Percentiles rank a stretch among this genome's conserved stretches.
These are phyloP conservation scores for Microdochium trichocladiopsis DNA, from an alignment of 2,329 filamentous ascomycete genomes.

Conservation along the genomic window DNA sequence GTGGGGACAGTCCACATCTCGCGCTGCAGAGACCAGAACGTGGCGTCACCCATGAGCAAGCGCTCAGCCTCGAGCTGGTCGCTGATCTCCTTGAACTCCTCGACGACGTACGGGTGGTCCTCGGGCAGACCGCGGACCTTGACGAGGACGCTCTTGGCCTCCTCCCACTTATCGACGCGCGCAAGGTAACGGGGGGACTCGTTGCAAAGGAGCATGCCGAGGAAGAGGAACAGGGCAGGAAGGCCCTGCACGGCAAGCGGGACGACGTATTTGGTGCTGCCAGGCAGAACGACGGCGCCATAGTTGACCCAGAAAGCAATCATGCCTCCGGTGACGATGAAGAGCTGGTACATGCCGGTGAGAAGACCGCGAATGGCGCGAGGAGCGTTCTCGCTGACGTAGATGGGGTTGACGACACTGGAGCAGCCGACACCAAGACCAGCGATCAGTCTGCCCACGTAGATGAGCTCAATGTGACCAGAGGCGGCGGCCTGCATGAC, in stretches of 20 bases:
- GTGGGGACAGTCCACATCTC: conserved; percentile 56
- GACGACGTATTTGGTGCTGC: conserved; percentile 39
- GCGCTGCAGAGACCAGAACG: conserved; percentile 48
- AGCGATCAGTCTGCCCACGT: conserved; percentile 51
- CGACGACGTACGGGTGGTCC: conserved; percentile 46
- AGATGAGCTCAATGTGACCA: conserved; percentile 52
- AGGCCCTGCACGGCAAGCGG: conserved; percentile 58
- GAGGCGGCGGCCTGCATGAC: conserved; percentile 52
- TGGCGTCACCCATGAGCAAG: conserved; percentile 44
- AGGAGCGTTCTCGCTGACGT: conserved; percentile 36
- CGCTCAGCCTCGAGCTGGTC: conserved; percentile 57
- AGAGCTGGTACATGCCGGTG: conserved; percentile 37
- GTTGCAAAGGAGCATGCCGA: conserved; percentile 54
- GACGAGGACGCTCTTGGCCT: conserved; percentile 46
- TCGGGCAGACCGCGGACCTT: conserved; percentile 46
- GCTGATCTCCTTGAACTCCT: conserved; percentile 54
- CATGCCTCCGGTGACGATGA: conserved; percentile 35
- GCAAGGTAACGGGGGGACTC: conserved; percentile 61
- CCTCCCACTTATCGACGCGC: conserved; percentile 57
- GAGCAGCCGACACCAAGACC: conserved; percentile 35
- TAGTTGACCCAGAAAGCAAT: conserved; percentile 45
- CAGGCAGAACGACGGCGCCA: conserved; percentile 30
- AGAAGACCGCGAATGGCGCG: conserved; percentile 35
- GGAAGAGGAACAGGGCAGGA: conserved; percentile 50
- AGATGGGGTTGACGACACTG: conserved; percentile 34